Evolutionary conservation across 1,284 basidiomycete species (phyloP), one percentile per base, ranked within the genome.

Genomic region (Cutaneotrichosporon cyanovorans): DNA sequence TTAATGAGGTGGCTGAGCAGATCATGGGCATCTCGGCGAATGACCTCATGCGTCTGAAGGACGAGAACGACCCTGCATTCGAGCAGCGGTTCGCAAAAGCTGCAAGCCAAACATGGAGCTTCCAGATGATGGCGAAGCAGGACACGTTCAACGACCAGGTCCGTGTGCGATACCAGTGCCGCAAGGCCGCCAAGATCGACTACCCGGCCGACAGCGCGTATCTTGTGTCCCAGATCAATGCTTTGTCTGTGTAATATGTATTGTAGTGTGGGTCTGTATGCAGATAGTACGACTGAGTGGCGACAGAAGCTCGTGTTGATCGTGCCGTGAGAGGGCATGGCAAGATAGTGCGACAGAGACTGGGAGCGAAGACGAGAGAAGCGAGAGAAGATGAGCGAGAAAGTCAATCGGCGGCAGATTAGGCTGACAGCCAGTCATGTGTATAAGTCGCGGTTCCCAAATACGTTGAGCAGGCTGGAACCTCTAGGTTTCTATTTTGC

Each of bases 1-100:
- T 98, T 77, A 96, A 98, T 68, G 95, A 98, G 14, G 81, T 86
- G 23, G 93, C 91, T 3, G 70, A 82, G 49, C 74, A 76, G 18
- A 71, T 96, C 12, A 82, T 98, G 55, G 85, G 81, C 28, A 82
- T 82, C 74, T 73, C 80, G 16, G 95, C 90, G 14, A 82, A 90
- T 62, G 83, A 93, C 36, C 72, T 97, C 25, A 73, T 85, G 50
- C 76, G 77, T 30, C 74, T 90, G 51, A 85, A 79, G 75, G 87
- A 83, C 46, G 76, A 77, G 12, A 78, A 85, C 61, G 85, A 86
- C 10, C 62, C 68, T 18, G 76, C 78, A 46, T 89, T 79, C 65
- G 79, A 78, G 50, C 73, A 73, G 9, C 73, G 82, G 37, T 72
- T 96, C 59, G 76, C 80, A 45, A 77, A 78, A 45, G 82, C 85